Evolutionary conservation across 495 filamentous ascomycete genomes (phyloP).

Genomic region (Usnea hakonensis): DNA sequence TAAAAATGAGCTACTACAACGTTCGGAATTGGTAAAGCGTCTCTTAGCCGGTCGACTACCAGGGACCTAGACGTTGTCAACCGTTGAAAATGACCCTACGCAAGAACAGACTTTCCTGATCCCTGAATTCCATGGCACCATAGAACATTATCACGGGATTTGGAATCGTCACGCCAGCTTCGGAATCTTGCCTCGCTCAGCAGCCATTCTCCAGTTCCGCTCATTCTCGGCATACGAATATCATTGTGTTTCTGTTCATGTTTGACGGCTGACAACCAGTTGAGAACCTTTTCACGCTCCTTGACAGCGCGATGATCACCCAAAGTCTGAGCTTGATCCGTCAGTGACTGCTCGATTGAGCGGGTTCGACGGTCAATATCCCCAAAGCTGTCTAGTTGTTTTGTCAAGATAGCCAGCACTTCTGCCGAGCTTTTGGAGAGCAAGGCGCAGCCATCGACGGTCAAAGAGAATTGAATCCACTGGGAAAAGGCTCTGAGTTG

Average conservation of each 20-base stretch:
- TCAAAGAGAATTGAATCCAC: constrained; percentile 3
- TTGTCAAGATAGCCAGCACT: constrained; percentile 3
- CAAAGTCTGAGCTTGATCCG: neutral
- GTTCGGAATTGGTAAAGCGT: neutral
- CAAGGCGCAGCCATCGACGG: constrained; percentile 4
- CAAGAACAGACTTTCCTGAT: constrained; percentile 15
- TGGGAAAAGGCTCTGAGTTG: constrained; percentile 7
- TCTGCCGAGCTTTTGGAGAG: constrained; percentile 14
- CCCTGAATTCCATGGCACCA: constrained; percentile 17
- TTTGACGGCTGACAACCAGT: constrained; percentile 13
- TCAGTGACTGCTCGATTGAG: neutral
- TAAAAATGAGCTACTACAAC: constrained; percentile 1
- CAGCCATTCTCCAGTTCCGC: constrained; percentile 17
- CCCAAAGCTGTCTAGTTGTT: constrained; percentile 6
- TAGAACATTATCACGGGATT: neutral
- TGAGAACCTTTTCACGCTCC: constrained; percentile 1
- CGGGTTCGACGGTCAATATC: neutral
- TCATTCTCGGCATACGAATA: constrained; percentile 6
- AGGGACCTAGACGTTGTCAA: neutral
- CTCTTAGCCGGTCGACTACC: constrained; percentile 5
- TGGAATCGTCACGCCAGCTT: constrained; percentile 7
- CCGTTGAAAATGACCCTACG: neutral
- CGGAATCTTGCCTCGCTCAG: neutral
- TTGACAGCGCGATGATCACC: neutral
- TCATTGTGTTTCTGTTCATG: constrained; percentile 6